Conservation (phyloP, 192 early-diverging fungal species). For the Gaertneriomyces sp. region DNA sequence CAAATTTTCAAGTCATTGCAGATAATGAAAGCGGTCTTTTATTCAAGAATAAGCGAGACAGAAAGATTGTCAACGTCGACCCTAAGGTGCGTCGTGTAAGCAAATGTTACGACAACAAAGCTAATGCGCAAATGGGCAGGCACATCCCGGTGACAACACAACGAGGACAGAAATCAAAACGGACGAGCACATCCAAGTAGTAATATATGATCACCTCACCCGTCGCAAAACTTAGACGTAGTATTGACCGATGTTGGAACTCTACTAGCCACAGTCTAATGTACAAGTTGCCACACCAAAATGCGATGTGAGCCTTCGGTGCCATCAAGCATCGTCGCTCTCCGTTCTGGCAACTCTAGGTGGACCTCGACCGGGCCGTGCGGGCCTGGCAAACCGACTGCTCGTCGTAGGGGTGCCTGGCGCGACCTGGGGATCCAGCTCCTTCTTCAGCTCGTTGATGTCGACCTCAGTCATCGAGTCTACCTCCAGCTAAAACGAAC, state of each 20-base stretch:
- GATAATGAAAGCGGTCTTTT: conserved; percentile 64
- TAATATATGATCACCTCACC: conserved; percentile 63
- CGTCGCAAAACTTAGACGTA: conserved; percentile 44
- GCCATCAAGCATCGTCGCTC: no score
- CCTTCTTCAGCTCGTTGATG: conserved; percentile 1
- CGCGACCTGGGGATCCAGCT: not conserved
- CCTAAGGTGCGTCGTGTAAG: conserved; percentile 40
- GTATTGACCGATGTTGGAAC: not conserved
- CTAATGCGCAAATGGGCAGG: conserved; percentile 31
- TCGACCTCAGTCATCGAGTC: conserved; percentile 31
- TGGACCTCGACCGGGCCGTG: conserved; percentile 27
- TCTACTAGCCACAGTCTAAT: no score
- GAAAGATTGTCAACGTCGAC: conserved; percentile 67
- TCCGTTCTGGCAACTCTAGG: not conserved
- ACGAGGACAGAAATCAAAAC: conserved; percentile 48
- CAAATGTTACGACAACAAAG: not conserved
- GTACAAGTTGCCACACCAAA: no score
- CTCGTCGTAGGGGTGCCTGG: conserved; percentile 4
- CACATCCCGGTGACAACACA: conserved; percentile 59
- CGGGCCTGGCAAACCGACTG: conserved; percentile 27
- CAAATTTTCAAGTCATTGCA: conserved; percentile 65
- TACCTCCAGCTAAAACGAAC: conserved; percentile 26
- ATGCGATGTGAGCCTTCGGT: no score
- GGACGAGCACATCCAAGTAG: conserved; percentile 59
- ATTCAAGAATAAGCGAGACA: conserved; percentile 63